These are phyloP conservation scores for Aspergillaceae sp. DNA, from an alignment of 2,329 filamentous ascomycete species.

Conservation along the genomic window DNA sequence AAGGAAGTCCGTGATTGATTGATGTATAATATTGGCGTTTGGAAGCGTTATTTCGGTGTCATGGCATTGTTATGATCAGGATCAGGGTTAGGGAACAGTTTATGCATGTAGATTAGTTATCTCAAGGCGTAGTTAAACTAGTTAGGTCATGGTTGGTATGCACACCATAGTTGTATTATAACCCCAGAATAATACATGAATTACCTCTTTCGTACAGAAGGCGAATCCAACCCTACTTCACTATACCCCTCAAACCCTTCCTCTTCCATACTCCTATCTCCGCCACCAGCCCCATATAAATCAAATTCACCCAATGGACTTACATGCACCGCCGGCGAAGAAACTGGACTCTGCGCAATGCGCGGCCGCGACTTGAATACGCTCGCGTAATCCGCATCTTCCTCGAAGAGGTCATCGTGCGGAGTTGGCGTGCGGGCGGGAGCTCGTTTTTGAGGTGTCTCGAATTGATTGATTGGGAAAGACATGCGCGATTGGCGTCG, in stretches of 20 bases:
- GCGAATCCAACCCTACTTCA: background rate
- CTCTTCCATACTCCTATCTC: constrained; percentile 2
- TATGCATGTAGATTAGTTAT: no score
- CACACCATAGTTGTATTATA: background rate
- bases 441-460: constrained; percentile 39
- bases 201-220: background rate
- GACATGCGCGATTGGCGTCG: constrained; percentile 25
- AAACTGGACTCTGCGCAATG: constrained; percentile 64
- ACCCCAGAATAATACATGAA: background rate
- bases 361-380: constrained; percentile 80
- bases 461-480: constrained; percentile 50
- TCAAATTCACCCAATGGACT: constrained; percentile 18
- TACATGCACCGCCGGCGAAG: constrained; percentile 32
- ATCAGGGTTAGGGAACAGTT: no score
- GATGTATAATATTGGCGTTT: no score
- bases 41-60: no score
- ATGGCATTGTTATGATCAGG: no score
- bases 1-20: background rate
- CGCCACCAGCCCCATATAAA: constrained; percentile 11
- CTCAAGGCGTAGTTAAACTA: no score
- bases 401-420: constrained; percentile 60
- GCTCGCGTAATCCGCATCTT: constrained; percentile 66
- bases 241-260: background rate
- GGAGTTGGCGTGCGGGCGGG: constrained; percentile 41
- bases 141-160: background rate